Evolutionary conservation across 192 early-diverging fungal species (phyloP), one percentile per base, ranked within the genome.

Genomic region (Entophlyctis luteolus): DNA sequence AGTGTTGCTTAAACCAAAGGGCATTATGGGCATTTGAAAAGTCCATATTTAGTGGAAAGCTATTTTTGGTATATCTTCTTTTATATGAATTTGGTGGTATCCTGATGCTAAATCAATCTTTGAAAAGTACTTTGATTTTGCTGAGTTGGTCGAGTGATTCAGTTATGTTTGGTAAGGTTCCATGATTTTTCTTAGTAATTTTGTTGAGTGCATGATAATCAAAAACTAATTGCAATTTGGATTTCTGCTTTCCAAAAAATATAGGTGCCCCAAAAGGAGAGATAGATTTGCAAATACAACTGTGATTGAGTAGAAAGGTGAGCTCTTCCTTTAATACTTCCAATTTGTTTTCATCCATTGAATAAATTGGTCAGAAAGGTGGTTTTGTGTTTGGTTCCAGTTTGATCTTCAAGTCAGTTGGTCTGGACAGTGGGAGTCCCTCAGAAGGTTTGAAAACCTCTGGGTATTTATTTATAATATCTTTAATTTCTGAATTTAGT

Each of bases 1-100:
- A 0, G 79, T 81, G 65, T 87, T 88, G 20, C 73, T 77, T 1
- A 89, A 52, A 0, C 88, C 87, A 58, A 88, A 86, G 0, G 85
- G 86, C 39, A 90, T 55, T n/a, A 88, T 85, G 0, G 65, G 32
- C 42, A 87, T 56, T 89, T 74, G 59, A 54, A 90, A 22, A 59
- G 68, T 8, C 73, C 73, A 49, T 62, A 73, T 25, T 46, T 38
- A 10, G 47, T 53, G n/a, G 47, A 38, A 35, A 70, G n/a, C n/a
- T n/a, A n/a, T n/a, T n/a, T n/a, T n/a, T n/a, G n/a, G n/a, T n/a
- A n/a, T n/a, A n/a, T n/a, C n/a, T n/a, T n/a, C n/a, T n/a, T n/a
- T n/a, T n/a, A n/a, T n/a, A n/a, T n/a, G n/a, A n/a, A n/a, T n/a
- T n/a, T n/a, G n/a, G 65, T 4, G 68, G 59, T 22, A 59, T 70